A percentile compares a stretch with the other conserved stretches of the same genome.
These are phyloP conservation scores for Alternaria sp. DNA, from an alignment of 2,329 filamentous ascomycete genomes.

Conservation along the genomic window DNA sequence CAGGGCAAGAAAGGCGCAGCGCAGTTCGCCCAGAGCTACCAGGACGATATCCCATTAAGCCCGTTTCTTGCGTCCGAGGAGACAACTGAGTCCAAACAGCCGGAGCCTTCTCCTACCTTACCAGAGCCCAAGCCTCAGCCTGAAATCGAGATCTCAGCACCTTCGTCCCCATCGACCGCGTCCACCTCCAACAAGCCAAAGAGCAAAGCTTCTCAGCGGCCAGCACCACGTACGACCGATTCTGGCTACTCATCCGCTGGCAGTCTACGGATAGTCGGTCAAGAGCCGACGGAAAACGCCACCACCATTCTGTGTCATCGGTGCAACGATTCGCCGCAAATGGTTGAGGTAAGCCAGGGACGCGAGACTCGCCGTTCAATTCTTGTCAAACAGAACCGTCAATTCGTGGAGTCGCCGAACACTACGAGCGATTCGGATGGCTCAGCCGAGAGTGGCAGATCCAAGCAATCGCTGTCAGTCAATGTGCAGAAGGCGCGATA, in stretches of 20 bases:
- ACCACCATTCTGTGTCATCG: slow-evolving; percentile 8
- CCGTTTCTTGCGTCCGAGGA: slow-evolving; percentile 23
- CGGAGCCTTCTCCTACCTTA: slow-evolving; percentile 6
- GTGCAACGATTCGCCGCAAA: slow-evolving; percentile 3
- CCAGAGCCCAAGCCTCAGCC: slow-evolving; percentile 13
- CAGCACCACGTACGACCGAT: slow-evolving; percentile 41
- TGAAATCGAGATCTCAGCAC: slow-evolving; percentile 2
- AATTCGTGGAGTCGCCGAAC: not conserved
- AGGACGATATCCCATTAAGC: slow-evolving; percentile 34
- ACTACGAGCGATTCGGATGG: not conserved
- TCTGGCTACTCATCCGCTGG: slow-evolving; percentile 50
- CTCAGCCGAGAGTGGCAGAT: not conserved
- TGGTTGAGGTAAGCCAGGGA: not conserved
- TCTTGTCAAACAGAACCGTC: not conserved
- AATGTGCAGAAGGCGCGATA: slow-evolving; percentile 1
- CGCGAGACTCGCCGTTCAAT: not conserved
- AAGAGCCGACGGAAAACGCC: slow-evolving; percentile 16
- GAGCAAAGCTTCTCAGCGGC: slow-evolving; percentile 19
- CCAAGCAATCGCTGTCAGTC: not conserved
- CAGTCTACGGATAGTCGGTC: slow-evolving; percentile 28
- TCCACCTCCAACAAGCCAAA: slow-evolving; percentile 9
- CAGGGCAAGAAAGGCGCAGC: slow-evolving; percentile 26
- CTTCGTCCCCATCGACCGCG: slow-evolving; percentile 13
- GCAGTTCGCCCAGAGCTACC: slow-evolving; percentile 36
- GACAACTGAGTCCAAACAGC: not conserved